Conservation (phyloP, 352 stramenopile species). For the Globisporangium okanoganense region DNA sequence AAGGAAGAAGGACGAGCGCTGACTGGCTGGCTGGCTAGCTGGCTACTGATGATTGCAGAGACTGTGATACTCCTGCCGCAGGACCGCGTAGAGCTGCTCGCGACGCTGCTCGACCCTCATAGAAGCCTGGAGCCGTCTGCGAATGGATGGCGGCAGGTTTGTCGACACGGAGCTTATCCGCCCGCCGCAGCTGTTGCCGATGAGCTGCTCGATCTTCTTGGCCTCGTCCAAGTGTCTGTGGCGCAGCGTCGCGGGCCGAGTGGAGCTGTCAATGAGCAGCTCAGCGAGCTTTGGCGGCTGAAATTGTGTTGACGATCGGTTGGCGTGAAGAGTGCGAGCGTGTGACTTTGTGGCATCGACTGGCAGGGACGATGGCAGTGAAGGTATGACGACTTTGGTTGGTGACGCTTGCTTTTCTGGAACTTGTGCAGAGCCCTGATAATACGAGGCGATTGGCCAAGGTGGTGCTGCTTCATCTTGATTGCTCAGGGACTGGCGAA, state of each 20-base stretch:
- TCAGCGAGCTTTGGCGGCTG: constrained; percentile 25
- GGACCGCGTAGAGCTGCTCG: constrained; percentile 48
- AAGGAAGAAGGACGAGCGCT: neutral
- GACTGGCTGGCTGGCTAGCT: neutral
- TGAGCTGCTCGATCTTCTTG: constrained; percentile 68
- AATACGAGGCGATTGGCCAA: neutral
- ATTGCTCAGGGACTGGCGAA: constrained; percentile 12
- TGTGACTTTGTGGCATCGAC: neutral
- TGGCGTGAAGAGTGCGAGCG: neutral
- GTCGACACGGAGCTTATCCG: constrained; percentile 41
- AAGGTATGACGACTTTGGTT: neutral
- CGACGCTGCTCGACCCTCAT: constrained; percentile 36
- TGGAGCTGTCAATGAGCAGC: constrained; percentile 50
- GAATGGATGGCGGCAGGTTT: constrained; percentile 51
- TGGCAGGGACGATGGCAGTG: neutral
- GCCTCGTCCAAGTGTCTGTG: constrained; percentile 36
- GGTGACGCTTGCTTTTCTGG: neutral
- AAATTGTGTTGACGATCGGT: constrained; percentile 1
- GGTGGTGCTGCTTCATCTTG: constrained; percentile 4
- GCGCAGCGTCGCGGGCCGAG: constrained; percentile 22
- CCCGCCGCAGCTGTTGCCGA: constrained; percentile 51
- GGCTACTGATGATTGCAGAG: constrained; percentile 14
- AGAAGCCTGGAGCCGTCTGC: constrained; percentile 41
- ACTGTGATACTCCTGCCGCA: constrained; percentile 43
- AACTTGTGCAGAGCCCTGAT: neutral